phyloP scores from a whole-genome alignment of 2,329 filamentous ascomycete species.

The Talaromyces piceae region DNA sequence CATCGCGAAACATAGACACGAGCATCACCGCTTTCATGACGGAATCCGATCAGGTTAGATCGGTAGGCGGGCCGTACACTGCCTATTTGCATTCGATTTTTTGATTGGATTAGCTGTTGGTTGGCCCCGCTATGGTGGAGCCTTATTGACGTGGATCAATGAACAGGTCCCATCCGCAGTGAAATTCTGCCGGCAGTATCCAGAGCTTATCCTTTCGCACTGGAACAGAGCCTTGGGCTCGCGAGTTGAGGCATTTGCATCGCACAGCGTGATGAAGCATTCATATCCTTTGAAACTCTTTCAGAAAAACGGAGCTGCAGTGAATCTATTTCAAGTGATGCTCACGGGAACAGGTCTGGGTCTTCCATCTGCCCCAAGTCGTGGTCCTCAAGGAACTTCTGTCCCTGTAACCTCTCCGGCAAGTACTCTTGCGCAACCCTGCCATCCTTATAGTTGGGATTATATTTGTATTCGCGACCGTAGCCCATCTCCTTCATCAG shows the following conservation, averaged over 20 bases:
- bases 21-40: not conserved
- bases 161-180: not conserved
- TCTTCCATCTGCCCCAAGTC: slow-evolving; percentile 77
- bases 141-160: not conserved
- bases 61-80: not conserved
- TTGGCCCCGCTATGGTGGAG: too few relatives aligned
- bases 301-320: too few relatives aligned
- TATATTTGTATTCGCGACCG: slow-evolving; percentile 91
- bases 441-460: slow-evolving; percentile 79
- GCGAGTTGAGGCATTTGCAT: too few relatives aligned
- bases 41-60: not conserved
- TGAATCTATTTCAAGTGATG: not conserved
- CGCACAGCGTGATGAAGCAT: too few relatives aligned
- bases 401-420: slow-evolving; percentile 65
- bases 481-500: slow-evolving; percentile 91
- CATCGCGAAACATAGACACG: too few relatives aligned
- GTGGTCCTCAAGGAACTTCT: slow-evolving; percentile 67
- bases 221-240: not conserved
- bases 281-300: too few relatives aligned
- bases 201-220: not conserved
- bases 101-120: not conserved
- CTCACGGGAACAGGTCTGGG: slow-evolving; percentile 45
- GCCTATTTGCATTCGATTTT: too few relatives aligned
- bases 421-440: slow-evolving; percentile 81
- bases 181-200: not conserved